Base-by-base conservation (phyloP, 495 filamentous ascomycete genomes). In the Penicillium manginii region DNA sequence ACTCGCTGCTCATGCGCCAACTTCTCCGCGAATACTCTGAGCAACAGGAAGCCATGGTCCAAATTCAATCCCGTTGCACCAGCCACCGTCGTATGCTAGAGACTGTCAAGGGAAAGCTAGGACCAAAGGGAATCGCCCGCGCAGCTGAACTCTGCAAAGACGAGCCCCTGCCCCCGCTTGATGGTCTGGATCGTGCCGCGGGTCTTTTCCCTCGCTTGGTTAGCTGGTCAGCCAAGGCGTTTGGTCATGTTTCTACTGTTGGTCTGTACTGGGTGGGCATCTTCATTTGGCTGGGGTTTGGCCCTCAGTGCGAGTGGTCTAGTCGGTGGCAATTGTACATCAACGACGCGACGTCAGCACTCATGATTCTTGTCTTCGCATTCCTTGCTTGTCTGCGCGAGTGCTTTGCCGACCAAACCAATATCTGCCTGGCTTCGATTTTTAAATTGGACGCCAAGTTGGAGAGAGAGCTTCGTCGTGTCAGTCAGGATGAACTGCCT, bases 311-410 rank as follows among this genome's bases (percentile, higher is more conserved):
- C 47, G 19, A 55, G 18, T 74, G 69, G 64, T 62, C 65, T 9
- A 57, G 71, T 29, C 50, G 52, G 4, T 78, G 75, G 75, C 72
- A 78, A 47, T 58, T 78, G 8, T 73, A 75, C 52, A 69, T 75
- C 60, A 78, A 78, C 57, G 69, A 73, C 8, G 72, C 68, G 17
- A 73, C 72, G 0, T 73, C 75, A 0, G 67, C 72, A 1, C 58
- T 64, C 53, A 71, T 76, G 61, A 66, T 72, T 18, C 64, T 78
- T 32, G 65, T 68, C 3, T 71, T 68, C 57, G 65, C 73, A 3
- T 78, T 78, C 59, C 63, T 78, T 8, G 69, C 72, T 17, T 73
- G 71, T 53, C 68, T 78, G 42, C 70, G 69, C 26, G 70, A 75
- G 51, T 68, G 68, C 32, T 72, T 74, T 52, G 61, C 62, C 18